phyloP scores from a whole-genome alignment of 768 basidiomycete species.

The Calvatia gigantea region DNA sequence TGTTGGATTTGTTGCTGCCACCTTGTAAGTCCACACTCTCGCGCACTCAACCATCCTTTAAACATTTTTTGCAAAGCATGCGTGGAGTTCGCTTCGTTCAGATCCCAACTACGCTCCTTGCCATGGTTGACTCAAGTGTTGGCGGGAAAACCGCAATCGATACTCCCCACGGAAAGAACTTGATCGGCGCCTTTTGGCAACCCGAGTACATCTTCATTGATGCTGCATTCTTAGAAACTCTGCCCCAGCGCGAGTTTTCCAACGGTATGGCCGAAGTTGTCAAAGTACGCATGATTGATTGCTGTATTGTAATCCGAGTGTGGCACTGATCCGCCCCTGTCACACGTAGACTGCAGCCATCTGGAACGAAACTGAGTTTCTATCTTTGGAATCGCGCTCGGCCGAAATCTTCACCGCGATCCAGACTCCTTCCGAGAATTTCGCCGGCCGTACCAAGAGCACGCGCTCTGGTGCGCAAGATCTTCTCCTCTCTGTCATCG shows the following conservation, averaged over 20 bases:
- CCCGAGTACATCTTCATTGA: constrained; percentile 98
- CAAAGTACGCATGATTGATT: constrained; percentile 56
- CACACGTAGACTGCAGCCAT: constrained; percentile 99
- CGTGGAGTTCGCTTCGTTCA: constrained; percentile 94
- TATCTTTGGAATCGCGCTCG: constrained; percentile 80
- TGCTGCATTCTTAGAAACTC: constrained; percentile 90
- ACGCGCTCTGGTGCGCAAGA: constrained; percentile 76
- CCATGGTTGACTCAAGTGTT: constrained; percentile 98
- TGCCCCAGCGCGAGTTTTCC: constrained; percentile 90
- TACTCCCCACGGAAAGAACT: constrained; percentile 96
- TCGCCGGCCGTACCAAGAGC: constrained; percentile 50
- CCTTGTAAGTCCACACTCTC: constrained; percentile 64
- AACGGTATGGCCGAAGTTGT: constrained; percentile 99
- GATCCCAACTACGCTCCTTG: constrained; percentile 93
- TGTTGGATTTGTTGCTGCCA: constrained; percentile 94
- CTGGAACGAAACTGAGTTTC: constrained; percentile 91
- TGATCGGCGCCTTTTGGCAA: constrained; percentile 98
- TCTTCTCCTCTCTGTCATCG: constrained; percentile 86
- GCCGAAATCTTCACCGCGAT: constrained; percentile 86
- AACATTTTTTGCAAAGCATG: constrained; percentile 59
- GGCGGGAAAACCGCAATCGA: constrained; percentile 99
- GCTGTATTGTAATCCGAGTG: background rate
- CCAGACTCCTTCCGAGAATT: constrained; percentile 59
- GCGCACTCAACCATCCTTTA: constrained; percentile 8
- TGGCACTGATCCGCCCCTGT: constrained; percentile 8